Conservation (phyloP, 257 asterid species). For the Ehretia macrophylla region DNA sequence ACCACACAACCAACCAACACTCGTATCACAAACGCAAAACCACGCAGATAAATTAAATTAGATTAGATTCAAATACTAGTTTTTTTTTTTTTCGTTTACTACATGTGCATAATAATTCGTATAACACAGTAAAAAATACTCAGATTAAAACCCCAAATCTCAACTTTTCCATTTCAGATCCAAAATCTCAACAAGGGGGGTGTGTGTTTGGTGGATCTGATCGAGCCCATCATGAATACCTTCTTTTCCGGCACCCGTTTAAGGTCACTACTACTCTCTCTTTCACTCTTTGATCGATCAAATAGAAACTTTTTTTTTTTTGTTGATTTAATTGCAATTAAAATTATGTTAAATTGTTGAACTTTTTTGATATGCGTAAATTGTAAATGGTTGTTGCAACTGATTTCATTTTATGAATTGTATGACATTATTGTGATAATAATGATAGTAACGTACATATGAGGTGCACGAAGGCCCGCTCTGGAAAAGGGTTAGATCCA, state of each 20-base stretch:
- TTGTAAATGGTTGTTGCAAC: background rate
- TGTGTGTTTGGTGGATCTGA: slow-evolving; percentile 41
- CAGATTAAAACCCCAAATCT: background rate
- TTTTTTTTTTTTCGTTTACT: too few species aligned
- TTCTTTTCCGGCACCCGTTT: slow-evolving; percentile 87
- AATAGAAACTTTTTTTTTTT: background rate
- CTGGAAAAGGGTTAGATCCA: too few species aligned
- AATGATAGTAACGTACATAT: too few species aligned
- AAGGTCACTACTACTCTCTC: slow-evolving; percentile 34
- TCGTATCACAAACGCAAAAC: background rate
- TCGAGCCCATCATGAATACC: slow-evolving; percentile 63
- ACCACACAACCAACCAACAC: background rate
- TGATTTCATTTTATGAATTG: too few species aligned
- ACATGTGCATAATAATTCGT: too few species aligned
- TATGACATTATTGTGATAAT: too few species aligned
- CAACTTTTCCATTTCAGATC: background rate
- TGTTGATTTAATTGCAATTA: too few species aligned
- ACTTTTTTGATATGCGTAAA: background rate
- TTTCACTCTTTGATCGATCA: slow-evolving; percentile 5
- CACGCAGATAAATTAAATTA: background rate
- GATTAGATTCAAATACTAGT: background rate
- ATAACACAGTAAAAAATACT: too few species aligned
- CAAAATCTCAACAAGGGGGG: background rate
- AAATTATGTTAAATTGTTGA: too few species aligned
- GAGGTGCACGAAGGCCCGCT: too few species aligned